Base-by-base conservation (phyloP, 345 rosid species). In the Durio zibethinus region DNA sequence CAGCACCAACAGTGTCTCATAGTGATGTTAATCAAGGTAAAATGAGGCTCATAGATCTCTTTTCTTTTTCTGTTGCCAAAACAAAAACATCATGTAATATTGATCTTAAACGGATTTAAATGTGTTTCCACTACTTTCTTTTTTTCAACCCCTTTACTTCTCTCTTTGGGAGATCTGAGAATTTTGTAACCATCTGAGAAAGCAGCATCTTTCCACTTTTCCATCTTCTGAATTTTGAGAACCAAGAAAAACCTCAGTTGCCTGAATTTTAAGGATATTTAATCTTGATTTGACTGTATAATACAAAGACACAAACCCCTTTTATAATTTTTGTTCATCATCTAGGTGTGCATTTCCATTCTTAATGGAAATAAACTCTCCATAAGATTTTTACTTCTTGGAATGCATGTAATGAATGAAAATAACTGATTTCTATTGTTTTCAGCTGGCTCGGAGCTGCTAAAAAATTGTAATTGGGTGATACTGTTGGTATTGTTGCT, bases 11-110 rank as follows among this genome's bases (percentile, higher is more conserved):
- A 43, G 59, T 71, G 27, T 74, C 90, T 67, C 82, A 85, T 1
- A 89, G 20, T 31, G 78, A 87, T 78, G 72, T 64, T 64, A 86
- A 77, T 71, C 85, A 82, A 87, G 93, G 90, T 87, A 74, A 81
- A 12, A 31, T 0, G 5, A 1, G 43, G 23, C 36, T 4, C 35
- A 23, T 2, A 36, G 20, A 31, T 36, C 8, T 31, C n/a, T 62
- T 62, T 29, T 2, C 18, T 62, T 29, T 33, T 23, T 62, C 18
- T 50, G 21, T 8, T 20, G 23, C 69, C 42, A 29, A 15, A 16
- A 12, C 43, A 33, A 35, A 64, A 36, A 18, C 69, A 64, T 36
- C 20, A 31, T 35, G 7, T 5, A 50, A 50, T 50, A 4, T 16
- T 50, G 54, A 7, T 52, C 23, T 52, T 52, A 52, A 14, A 48